These are phyloP conservation scores for Melampsora larici-populina DNA, from an alignment of 1,284 basidiomycete genomes.

Conservation along the genomic window DNA sequence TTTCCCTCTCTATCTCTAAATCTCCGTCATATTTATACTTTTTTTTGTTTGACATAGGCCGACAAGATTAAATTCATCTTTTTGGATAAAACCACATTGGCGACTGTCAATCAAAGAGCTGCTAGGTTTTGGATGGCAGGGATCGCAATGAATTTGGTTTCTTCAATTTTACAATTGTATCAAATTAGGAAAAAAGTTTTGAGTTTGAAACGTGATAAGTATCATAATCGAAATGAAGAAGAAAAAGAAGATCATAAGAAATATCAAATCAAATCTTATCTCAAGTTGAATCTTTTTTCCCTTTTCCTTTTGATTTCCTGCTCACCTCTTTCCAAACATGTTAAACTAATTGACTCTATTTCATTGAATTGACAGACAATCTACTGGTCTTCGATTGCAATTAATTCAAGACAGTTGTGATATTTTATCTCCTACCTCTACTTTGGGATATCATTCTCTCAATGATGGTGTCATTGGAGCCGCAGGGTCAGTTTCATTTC, in stretches of 20 bases:
- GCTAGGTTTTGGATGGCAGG: constrained; percentile 89
- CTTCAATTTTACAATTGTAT: constrained; percentile 17
- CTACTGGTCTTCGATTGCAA: constrained; percentile 66
- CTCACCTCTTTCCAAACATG: constrained; percentile 49
- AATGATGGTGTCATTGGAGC: constrained; percentile 82
- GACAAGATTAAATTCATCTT: constrained; percentile 52
- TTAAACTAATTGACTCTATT: constrained; percentile 44
- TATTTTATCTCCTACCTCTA: constrained; percentile 82
- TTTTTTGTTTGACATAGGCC: constrained; percentile 56
- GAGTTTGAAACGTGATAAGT: neutral
- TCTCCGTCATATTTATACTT: constrained; percentile 57
- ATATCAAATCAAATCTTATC: constrained; percentile 16
- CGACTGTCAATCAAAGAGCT: constrained; percentile 68
- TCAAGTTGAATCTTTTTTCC: constrained; percentile 6
- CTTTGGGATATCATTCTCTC: constrained; percentile 70
- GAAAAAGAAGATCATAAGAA: constrained; percentile 34
- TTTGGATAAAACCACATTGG: constrained; percentile 62
- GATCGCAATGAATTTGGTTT: constrained; percentile 57
- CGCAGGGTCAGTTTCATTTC: constrained; percentile 64
- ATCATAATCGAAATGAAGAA: constrained; percentile 19
- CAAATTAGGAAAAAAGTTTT: constrained; percentile 15
- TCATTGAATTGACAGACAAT: constrained; percentile 60
- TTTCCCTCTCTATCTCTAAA: neutral
- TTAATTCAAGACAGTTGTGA: constrained; percentile 77
- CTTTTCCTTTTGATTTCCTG: neutral